Evolutionary conservation across 306 rosid genomes (phyloP), one percentile per base, ranked within the genome.

Genomic region (Ammopiptanthus mongolicus): DNA sequence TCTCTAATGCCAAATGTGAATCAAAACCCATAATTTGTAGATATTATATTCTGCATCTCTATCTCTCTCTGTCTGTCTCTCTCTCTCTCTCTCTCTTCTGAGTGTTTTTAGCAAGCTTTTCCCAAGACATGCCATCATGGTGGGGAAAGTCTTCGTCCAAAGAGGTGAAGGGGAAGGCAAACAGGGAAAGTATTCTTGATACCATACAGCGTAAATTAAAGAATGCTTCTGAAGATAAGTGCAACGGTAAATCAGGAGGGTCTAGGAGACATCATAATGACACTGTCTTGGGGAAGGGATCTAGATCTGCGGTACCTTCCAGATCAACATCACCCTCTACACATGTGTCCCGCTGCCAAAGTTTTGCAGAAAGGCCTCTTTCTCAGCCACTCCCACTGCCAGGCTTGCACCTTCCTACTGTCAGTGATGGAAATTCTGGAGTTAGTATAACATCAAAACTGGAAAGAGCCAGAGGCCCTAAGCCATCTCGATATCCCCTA

Each of bases 81-180:
- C 22, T 34, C 46, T 3, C 28, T 21, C 37, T 21, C 3, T 41
- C 17, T 63, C 11, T 47, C 7, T 44, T 44, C 42, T 74, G 44
- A 56, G 62, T 19, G 33, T 33, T 51, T 59, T 64, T 63, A 19
- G 31, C 74, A 66, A 74, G 19, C 60, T 79, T 83, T 69, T 69
- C 23, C 13, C 21, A 56, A 81, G 81, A 69, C 62, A 93, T 94
- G 98, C 91, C 83, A 28, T 70, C 88, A 36, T 94, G 98, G 98
- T 94, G 98, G 97, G 93, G 90, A 69, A 94, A 83, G 76, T 80
- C 88, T 41, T 86, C 97, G 3, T 87, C 97, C 83, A 91, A 89
- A 77, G 97, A 94, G 65, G 83, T 11, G 29, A 91, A 89, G 88
- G 81, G 76, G 88, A 94, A 91, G 81, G 37, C 84, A 31, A 78